Evolutionary conservation across 2,329 filamentous ascomycete species (phyloP).

Genomic region (Tolypocladium album): DNA sequence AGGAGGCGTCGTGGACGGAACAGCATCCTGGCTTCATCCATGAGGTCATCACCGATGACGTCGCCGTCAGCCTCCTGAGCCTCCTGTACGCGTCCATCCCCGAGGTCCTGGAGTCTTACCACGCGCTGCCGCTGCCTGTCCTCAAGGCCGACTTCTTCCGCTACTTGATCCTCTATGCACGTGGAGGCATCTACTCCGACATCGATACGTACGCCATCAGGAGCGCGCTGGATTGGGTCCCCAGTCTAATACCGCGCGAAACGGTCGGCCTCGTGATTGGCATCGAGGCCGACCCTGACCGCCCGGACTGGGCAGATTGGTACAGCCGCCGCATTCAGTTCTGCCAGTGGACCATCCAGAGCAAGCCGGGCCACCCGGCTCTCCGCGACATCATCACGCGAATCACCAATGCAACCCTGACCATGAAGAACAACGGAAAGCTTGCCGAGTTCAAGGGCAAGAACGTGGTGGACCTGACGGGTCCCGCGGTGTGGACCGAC

Average conservation of each 20-base stretch:
- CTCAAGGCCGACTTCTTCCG: constrained; percentile 73
- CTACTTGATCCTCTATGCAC: constrained; percentile 55
- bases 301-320: constrained; percentile 88
- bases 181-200: constrained; percentile 66
- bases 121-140: constrained; percentile 60
- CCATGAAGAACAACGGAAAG: constrained; percentile 56
- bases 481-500: constrained; percentile 92
- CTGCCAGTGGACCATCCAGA: constrained; percentile 98
- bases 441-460: constrained; percentile 52
- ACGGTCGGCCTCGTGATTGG: constrained; percentile 81
- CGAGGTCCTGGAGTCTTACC: constrained; percentile 68
- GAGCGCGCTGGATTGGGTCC: constrained; percentile 81
- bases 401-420: constrained; percentile 74
- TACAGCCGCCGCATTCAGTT: constrained; percentile 95
- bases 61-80: constrained; percentile 69
- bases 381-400: constrained; percentile 77
- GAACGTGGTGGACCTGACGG: constrained; percentile 86
- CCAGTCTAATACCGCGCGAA: constrained; percentile 61
- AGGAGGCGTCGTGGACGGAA: constrained; percentile 83
- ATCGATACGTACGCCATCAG: constrained; percentile 85
- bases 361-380: constrained; percentile 88
- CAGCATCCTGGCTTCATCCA: constrained; percentile 87
- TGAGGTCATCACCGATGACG: constrained; percentile 89
- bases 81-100: constrained; percentile 79
- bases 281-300: constrained; percentile 92